A percentile compares a stretch with the other conserved stretches of the same genome.
phyloP scores from a whole-genome alignment of 129 eudicot species.

The Pulicaria dysenterica region DNA sequence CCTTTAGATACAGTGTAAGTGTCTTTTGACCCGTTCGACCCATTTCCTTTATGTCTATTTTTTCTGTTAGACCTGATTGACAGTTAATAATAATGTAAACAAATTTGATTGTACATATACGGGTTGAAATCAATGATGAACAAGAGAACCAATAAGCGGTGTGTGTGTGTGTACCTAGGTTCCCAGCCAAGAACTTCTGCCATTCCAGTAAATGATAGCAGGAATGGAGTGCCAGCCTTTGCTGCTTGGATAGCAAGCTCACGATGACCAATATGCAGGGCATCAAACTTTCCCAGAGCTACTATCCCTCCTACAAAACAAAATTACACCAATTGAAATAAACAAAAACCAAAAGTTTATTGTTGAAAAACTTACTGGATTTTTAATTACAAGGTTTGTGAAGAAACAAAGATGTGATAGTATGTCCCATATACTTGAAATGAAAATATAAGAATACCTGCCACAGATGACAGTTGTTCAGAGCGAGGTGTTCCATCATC shows the following conservation, averaged over 20 bases:
- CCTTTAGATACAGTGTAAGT: not conserved
- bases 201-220: constrained; percentile 89
- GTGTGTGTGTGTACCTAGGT: constrained; percentile 56
- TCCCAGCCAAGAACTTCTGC: constrained; percentile 98
- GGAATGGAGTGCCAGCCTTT: constrained; percentile 78
- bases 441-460: constrained; percentile 46
- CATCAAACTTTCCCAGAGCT: constrained; percentile 97
- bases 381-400: not conserved
- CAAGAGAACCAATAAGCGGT: not conserved
- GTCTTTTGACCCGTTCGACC: not conserved
- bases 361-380: not conserved
- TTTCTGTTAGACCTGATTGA: not conserved
- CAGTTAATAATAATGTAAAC: not conserved
- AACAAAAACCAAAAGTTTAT: not conserved
- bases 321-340: constrained; percentile 3
- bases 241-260: constrained; percentile 98
- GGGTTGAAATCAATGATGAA: not conserved
- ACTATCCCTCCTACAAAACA: constrained; percentile 74
- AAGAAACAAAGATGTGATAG: not conserved
- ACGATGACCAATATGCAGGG: constrained; percentile 95
- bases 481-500: constrained; percentile 49
- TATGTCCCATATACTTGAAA: constrained; percentile 1
- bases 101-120: not conserved
- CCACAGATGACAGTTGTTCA: constrained; percentile 51
- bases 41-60: not conserved